Evolutionary conservation across 2,329 filamentous ascomycete species (phyloP).

Genomic region (Talaromyces sp.): DNA sequence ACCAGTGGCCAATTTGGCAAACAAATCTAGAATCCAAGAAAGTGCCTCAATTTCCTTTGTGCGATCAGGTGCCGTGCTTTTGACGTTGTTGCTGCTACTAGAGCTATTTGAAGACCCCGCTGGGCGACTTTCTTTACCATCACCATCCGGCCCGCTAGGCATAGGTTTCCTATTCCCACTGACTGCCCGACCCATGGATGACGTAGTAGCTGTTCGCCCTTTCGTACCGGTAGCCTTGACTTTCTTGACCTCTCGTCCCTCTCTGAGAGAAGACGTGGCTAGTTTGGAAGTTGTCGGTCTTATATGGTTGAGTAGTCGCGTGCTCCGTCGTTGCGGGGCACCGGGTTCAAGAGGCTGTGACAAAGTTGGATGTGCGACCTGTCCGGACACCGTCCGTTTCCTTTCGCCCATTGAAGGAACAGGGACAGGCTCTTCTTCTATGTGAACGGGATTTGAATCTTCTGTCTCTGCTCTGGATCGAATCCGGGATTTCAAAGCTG

Average conservation of each 20-base stretch:
- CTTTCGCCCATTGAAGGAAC: conserved; percentile 53
- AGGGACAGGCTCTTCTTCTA: conserved; percentile 26
- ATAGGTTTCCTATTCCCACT: conserved; percentile 79
- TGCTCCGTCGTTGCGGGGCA: conserved; percentile 63
- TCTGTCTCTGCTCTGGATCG: conserved; percentile 34
- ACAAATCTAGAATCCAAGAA: conserved; percentile 70
- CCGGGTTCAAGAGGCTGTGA: conserved; percentile 59
- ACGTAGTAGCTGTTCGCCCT: conserved; percentile 59
- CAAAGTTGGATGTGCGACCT: conserved; percentile 51
- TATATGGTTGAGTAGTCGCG: conserved; percentile 66
- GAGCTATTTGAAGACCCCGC: conserved; percentile 25
- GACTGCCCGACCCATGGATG: conserved; percentile 77
- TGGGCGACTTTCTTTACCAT: conserved; percentile 56
- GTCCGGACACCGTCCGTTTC: conserved; percentile 90
- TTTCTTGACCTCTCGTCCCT: conserved; percentile 74
- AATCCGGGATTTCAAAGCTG: conserved; percentile 37
- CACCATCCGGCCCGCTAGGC: conserved; percentile 55
- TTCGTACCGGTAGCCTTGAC: conserved; percentile 69
- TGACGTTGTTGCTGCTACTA: conserved; percentile 20
- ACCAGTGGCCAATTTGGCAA: conserved; percentile 74
- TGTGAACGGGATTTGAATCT: conserved; percentile 31
- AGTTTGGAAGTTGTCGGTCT: conserved; percentile 61
- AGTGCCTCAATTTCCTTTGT: conserved; percentile 70
- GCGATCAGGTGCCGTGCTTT: conserved; percentile 44
- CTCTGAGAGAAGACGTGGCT: conserved; percentile 55